These are phyloP conservation scores for Penstemon barbatus DNA, from an alignment of 257 asterid genomes.

Conservation along the genomic window DNA sequence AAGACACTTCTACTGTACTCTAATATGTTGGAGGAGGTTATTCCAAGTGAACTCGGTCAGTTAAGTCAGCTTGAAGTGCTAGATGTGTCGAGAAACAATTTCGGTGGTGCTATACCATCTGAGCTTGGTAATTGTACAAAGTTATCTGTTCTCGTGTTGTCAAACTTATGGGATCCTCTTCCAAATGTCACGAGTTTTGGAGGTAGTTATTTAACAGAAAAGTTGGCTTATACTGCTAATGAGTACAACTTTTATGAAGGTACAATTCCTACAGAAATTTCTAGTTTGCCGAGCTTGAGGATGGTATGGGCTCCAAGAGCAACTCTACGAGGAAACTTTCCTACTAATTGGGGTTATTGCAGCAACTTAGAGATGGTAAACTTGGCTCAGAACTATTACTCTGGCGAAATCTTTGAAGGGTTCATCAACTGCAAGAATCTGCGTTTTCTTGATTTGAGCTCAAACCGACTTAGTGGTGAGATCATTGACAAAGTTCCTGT, in stretches of 20 bases:
- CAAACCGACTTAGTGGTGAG: conserved; percentile 66
- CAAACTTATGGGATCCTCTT: conserved; percentile 85
- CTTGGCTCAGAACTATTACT: conserved; percentile 68
- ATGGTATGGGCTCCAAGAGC: conserved; percentile 93
- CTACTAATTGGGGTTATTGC: conserved; percentile 77
- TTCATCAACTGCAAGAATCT: conserved; percentile 72
- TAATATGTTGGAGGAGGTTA: conserved; percentile 68
- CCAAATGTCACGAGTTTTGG: conserved; percentile 42
- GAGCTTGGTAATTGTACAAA: conserved; percentile 69
- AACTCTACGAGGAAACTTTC: conserved; percentile 61
- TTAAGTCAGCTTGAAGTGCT: conserved; percentile 70
- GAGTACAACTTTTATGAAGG: conserved; percentile 85
- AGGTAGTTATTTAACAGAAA: conserved; percentile 31
- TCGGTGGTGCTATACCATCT: conserved; percentile 69
- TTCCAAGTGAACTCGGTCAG: conserved; percentile 73
- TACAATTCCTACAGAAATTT: conserved; percentile 54
- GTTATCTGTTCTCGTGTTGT: conserved; percentile 66
- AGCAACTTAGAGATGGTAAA: conserved; percentile 72
- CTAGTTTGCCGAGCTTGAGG: conserved; percentile 64
- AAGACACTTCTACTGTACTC: conserved; percentile 66
- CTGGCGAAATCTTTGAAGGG: conserved; percentile 47
- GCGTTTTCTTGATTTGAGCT: conserved; percentile 79
- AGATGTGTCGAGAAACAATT: conserved; percentile 82
- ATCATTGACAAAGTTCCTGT: conserved; percentile 62
- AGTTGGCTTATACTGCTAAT: conserved; percentile 42